These are phyloP conservation scores for Aureobasidium sp. DNA, from an alignment of 2,329 filamentous ascomycete genomes.

Conservation along the genomic window DNA sequence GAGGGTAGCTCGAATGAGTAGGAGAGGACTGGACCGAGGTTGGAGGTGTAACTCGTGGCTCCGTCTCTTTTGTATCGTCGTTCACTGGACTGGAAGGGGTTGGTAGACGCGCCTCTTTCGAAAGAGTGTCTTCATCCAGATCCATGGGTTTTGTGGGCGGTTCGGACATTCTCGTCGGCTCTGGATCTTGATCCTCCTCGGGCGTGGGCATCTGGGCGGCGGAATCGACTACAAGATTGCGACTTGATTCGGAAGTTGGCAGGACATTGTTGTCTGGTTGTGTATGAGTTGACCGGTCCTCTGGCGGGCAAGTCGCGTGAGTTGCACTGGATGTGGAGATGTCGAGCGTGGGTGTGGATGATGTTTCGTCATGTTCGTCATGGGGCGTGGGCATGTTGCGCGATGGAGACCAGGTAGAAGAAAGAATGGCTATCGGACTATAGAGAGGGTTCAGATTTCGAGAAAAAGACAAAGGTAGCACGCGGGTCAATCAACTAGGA, in stretches of 20 bases:
- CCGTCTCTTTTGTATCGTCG: constrained; percentile 23
- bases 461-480: background rate
- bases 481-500: background rate
- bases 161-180: constrained; percentile 9
- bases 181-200: constrained; percentile 13
- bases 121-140: constrained; percentile 29
- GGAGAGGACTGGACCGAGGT: constrained; percentile 18
- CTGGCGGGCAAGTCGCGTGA: constrained; percentile 35
- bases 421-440: background rate
- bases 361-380: background rate
- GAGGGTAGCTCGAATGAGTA: constrained; percentile 21
- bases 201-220: constrained; percentile 22
- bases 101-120: constrained; percentile 17
- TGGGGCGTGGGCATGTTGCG: constrained; percentile 12
- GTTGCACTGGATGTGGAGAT: constrained; percentile 9
- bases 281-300: constrained; percentile 25
- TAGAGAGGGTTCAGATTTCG: background rate
- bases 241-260: background rate
- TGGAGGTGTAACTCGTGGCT: constrained; percentile 21
- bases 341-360: constrained; percentile 1
- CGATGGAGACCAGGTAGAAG: background rate
- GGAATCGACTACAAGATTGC: background rate
- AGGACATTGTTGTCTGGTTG: constrained; percentile 18
- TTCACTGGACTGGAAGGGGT: constrained; percentile 19
- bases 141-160: constrained; percentile 31